Conservation (phyloP, 2,329 filamentous ascomycete genomes). For the Madurella fahalii region DNA sequence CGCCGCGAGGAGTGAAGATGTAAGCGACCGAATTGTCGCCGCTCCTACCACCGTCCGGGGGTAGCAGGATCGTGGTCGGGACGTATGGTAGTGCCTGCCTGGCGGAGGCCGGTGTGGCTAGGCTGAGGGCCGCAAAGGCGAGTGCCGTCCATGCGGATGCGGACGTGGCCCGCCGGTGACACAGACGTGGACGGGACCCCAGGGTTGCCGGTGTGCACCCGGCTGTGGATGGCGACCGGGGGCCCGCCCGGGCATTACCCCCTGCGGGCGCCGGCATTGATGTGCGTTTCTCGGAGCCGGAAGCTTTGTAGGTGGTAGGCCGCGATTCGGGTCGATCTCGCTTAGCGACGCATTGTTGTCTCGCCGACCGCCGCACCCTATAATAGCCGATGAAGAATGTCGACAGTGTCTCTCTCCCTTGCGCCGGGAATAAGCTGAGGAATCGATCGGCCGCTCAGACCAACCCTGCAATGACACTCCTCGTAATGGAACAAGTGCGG, state of each 20-base stretch:
- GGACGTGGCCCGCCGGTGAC: slow-evolving; percentile 14
- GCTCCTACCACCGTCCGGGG: slow-evolving; percentile 39
- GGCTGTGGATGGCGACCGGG: not conserved
- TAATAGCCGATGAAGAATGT: not conserved
- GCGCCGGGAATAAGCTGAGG: not conserved
- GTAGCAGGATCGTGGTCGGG: slow-evolving; percentile 67
- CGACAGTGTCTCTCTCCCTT: not conserved
- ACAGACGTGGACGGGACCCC: not conserved
- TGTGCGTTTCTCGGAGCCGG: not conserved
- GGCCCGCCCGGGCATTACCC: not conserved
- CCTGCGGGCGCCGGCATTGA: slow-evolving; percentile 3
- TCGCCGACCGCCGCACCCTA: not conserved
- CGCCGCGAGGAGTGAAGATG: slow-evolving; percentile 58
- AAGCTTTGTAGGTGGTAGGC: not conserved
- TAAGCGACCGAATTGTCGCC: slow-evolving; percentile 55
- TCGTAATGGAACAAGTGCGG: not conserved
- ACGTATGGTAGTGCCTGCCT: slow-evolving; percentile 62
- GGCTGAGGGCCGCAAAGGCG: not conserved
- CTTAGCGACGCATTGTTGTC: slow-evolving; percentile 8
- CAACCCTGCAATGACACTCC: slow-evolving; percentile 1
- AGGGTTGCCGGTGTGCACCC: not conserved
- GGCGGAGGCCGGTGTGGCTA: not conserved
- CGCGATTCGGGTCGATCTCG: slow-evolving; percentile 4
- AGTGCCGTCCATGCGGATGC: slow-evolving; percentile 16
- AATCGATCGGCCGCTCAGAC: not conserved